Conservation (phyloP, 169 alveolate species). For the Cryptosporidium viatorum region DNA sequence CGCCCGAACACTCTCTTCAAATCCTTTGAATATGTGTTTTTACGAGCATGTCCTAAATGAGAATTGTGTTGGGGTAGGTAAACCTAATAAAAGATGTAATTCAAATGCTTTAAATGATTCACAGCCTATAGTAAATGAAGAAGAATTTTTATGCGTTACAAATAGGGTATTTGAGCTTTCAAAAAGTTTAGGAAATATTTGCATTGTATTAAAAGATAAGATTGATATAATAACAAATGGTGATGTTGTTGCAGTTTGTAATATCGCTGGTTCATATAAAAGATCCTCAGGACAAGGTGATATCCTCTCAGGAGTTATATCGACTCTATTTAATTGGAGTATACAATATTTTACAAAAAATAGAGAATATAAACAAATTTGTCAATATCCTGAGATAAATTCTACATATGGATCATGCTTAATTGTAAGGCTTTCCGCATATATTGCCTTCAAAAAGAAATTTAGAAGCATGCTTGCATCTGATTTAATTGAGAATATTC, state of each 20-base stretch:
- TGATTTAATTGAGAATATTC: constrained; percentile 77
- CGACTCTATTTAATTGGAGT: constrained; percentile 79
- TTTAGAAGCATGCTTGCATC: constrained; percentile 78
- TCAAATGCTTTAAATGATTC: constrained; percentile 33
- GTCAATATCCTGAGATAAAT: constrained; percentile 67
- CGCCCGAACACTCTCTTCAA: not conserved
- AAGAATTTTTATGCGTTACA: constrained; percentile 3
- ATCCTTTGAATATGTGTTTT: constrained; percentile 51
- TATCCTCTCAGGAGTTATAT: constrained; percentile 82
- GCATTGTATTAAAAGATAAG: constrained; percentile 83
- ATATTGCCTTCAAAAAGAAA: constrained; percentile 74
- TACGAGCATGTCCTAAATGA: constrained; percentile 62
- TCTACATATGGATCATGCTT: constrained; percentile 76
- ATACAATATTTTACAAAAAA: not conserved
- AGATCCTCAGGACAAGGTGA: constrained; percentile 92
- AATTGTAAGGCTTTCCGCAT: constrained; percentile 73
- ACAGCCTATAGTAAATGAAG: not conserved
- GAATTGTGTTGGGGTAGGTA: constrained; percentile 8
- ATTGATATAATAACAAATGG: constrained; percentile 89
- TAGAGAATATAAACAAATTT: not conserved
- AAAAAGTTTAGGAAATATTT: constrained; percentile 40
- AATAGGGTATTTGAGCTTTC: constrained; percentile 41
- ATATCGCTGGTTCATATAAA: constrained; percentile 82
- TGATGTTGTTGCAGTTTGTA: constrained; percentile 81
- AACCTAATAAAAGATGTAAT: constrained; percentile 69